Conservation (phyloP, 768 basidiomycete genomes). For the Termitomyces bulborhizus region DNA sequence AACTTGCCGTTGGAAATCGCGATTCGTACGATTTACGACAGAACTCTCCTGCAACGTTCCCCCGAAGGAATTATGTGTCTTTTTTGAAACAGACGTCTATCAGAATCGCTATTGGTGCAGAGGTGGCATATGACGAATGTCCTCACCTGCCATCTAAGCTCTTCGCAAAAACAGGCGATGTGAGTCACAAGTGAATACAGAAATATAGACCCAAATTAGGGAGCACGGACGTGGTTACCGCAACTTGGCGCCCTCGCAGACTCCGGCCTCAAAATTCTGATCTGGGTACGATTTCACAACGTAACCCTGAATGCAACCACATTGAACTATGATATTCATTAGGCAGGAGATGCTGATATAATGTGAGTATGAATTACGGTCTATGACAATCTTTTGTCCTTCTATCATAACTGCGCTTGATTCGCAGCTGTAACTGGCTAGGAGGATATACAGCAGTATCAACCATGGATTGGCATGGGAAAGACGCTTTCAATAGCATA, state of each 20-base stretch:
- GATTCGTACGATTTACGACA: conserved; percentile 57
- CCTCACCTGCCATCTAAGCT: conserved; percentile 31
- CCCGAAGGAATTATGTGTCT: conserved; percentile 48
- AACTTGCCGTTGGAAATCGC: conserved; percentile 44
- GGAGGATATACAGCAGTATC: conserved; percentile 33
- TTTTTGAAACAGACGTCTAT: conserved; percentile 30
- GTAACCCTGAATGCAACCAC: conserved; percentile 16
- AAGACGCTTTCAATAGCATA: conserved; percentile 27
- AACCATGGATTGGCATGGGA: conserved; percentile 42
- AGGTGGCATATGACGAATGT: conserved; percentile 43
- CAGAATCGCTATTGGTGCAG: conserved; percentile 39
- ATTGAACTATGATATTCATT: neutral
- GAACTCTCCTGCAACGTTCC: conserved; percentile 45
- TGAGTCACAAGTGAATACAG: conserved; percentile 23
- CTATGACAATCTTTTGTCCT: conserved; percentile 24
- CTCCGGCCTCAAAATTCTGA: conserved; percentile 33
- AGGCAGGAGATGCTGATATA: conserved; percentile 47
- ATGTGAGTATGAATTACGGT: conserved; percentile 25
- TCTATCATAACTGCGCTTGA: neutral
- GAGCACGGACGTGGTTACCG: conserved; percentile 49
- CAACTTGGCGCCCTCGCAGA: conserved; percentile 42
- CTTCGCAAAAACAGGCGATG: conserved; percentile 52
- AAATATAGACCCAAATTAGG: conserved; percentile 22
- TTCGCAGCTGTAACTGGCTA: conserved; percentile 39
- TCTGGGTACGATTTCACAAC: conserved; percentile 38